Evolutionary conservation across 2,329 filamentous ascomycete species (phyloP).

Genomic region (Emergomyces orientalis): DNA sequence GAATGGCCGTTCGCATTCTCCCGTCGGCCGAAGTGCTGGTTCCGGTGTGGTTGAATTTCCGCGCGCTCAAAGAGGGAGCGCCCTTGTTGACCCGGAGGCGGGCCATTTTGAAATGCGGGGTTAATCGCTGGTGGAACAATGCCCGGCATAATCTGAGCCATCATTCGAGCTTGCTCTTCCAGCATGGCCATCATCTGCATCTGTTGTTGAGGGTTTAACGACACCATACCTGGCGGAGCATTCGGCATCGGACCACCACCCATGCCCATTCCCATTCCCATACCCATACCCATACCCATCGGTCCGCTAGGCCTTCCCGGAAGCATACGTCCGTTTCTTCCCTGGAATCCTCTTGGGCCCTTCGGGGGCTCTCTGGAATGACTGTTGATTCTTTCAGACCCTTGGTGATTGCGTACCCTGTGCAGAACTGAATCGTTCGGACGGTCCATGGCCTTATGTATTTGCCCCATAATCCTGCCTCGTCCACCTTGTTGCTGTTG

Average conservation of each 20-base stretch:
- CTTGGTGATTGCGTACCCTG: constrained; percentile 62
- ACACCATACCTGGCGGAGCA: constrained; percentile 39
- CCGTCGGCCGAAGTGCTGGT: constrained; percentile 2
- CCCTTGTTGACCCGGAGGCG: constrained; percentile 34
- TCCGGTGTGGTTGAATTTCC: constrained; percentile 34
- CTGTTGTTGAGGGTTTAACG: constrained; percentile 58
- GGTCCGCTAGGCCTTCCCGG: constrained; percentile 37
- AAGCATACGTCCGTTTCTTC: constrained; percentile 36
- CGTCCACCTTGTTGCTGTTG: constrained; percentile 44
- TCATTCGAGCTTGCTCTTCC: constrained; percentile 80
- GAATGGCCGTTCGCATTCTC: constrained; percentile 1
- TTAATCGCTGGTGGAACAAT: constrained; percentile 46
- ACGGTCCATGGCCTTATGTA: constrained; percentile 75
- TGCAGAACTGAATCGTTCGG: constrained; percentile 66
- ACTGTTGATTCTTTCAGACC: constrained; percentile 70
- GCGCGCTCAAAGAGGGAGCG: constrained; percentile 69
- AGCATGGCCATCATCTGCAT: constrained; percentile 67
- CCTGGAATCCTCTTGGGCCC: constrained; percentile 54
- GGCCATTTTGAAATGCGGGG: constrained; percentile 44
- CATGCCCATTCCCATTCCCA: constrained; percentile 24
- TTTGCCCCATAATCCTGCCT: constrained; percentile 75
- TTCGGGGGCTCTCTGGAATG: constrained; percentile 62
- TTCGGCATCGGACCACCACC: constrained; percentile 26
- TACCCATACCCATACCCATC: constrained; percentile 34
- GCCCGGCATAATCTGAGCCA: constrained; percentile 59